Evolutionary conservation across 2,329 filamentous ascomycete species (phyloP), one percentile per base, ranked within the genome.

Genomic region (Dothistroma septosporum): DNA sequence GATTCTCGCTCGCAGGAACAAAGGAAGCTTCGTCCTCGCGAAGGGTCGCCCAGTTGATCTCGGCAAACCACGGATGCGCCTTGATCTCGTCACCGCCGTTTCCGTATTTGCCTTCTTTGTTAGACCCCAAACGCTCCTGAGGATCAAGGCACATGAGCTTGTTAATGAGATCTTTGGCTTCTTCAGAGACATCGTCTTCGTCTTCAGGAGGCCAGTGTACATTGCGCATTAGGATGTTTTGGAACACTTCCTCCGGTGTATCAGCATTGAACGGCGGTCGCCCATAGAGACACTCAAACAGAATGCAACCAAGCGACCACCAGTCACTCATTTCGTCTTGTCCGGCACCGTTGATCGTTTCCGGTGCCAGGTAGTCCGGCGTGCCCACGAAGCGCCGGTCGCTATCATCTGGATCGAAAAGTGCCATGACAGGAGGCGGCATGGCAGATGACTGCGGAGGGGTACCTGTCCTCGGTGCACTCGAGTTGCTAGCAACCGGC

Each of bases 311-410:
- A n/a, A 99, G 83, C 22, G 94, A 97, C 94, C 94, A 99, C 94
- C 94, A 99, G 85, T 99, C 94, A 73, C 94, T 97, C 67, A 93
- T 94, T 75, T 97, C 93, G 71, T 99, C 94, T 75, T 99, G 94
- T 1, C 93, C 92, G 66, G 92, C 87, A 54, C 95, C 94, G 66
- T 91, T 92, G 72, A 99, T 96, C 0, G 95, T 99, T 74, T 99
- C 95, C 0, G 94, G 94, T 0, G 94, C 94, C 14, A 99, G 83
- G 73, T 99, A 99, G 75, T 99, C 94, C 0, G 94, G 94, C 0
- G 94, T 99, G 33, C 94, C 94, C 9, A 99, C 94, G 69, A 99
- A 99, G 44, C 91, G 87, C 57, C 94, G 86, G 72, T 91, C 93
- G 62, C 87, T 95, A 71, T 99, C 94, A 72, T 96, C 89, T 0